phyloP scores from a whole-genome alignment of 1,284 basidiomycete genomes.

The Entoloma clypeatum region DNA sequence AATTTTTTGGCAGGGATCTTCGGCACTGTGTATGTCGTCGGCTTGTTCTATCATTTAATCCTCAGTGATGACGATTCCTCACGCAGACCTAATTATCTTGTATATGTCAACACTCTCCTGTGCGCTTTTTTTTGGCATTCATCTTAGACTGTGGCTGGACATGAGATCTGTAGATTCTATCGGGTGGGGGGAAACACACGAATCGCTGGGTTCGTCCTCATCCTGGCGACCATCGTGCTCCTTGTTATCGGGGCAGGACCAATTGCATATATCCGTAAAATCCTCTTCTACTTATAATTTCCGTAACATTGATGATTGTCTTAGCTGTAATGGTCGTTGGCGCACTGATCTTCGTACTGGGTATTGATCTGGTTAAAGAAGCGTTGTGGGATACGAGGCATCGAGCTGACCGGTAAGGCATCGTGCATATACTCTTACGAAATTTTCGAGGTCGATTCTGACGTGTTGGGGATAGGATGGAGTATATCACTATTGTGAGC shows the following conservation, averaged over 20 bases:
- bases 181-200: constrained; percentile 89
- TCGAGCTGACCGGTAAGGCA: constrained; percentile 76
- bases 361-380: constrained; percentile 92
- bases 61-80: constrained; percentile 10
- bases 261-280: constrained; percentile 86
- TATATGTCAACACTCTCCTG: constrained; percentile 89
- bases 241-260: constrained; percentile 82
- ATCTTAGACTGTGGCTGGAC: neutral
- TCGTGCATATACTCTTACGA: too few relatives aligned
- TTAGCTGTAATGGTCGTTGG: constrained; percentile 86
- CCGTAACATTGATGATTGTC: neutral
- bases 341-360: constrained; percentile 92
- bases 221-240: constrained; percentile 68
- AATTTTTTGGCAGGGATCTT: constrained; percentile 81
- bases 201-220: constrained; percentile 84
- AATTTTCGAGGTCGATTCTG: too few relatives aligned
- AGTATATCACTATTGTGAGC: constrained; percentile 75
- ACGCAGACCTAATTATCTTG: constrained; percentile 72
- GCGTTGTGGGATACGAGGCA: constrained; percentile 95
- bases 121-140: constrained; percentile 27
- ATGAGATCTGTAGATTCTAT: constrained; percentile 70
- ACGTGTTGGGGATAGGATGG: constrained; percentile 39
- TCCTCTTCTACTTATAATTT: neutral
- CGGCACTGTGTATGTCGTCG: constrained; percentile 74
- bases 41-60: neutral